A percentile compares a stretch with the other conserved stretches of the same genome.
phyloP scores from a whole-genome alignment of 208 protist genomes.

The Trypanosoma congolense region DNA sequence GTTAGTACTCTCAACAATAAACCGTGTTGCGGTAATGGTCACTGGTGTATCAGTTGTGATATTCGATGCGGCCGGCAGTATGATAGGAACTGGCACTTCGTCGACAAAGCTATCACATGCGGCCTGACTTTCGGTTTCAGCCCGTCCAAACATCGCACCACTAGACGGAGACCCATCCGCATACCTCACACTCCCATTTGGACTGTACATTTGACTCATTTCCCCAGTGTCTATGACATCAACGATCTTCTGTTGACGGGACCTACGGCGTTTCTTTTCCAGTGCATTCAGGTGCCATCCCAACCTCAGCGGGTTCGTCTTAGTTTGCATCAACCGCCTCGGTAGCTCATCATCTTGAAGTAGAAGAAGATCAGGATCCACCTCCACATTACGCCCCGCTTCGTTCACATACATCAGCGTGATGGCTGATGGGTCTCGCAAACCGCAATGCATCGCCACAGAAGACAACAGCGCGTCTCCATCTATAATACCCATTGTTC shows the following conservation, averaged over 20 bases:
- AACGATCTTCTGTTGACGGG: not conserved
- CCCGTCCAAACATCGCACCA: no score
- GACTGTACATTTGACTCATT: no score
- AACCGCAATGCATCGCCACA: slow-evolving; percentile 19
- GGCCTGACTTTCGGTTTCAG: no score
- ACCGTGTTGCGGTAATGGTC: slow-evolving; percentile 36
- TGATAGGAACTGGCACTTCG: slow-evolving; percentile 37
- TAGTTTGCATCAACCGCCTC: slow-evolving; percentile 43
- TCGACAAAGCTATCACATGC: no score
- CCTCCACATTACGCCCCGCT: slow-evolving; percentile 23
- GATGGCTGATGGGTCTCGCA: slow-evolving; percentile 23
- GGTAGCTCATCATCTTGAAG: slow-evolving; percentile 36
- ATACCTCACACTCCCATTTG: no score
- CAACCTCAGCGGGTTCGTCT: slow-evolving; percentile 44
- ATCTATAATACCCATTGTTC: slow-evolving; percentile 20
- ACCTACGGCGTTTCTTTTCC: not conserved
- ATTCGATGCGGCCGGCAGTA: slow-evolving; percentile 39
- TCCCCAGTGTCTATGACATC: no score
- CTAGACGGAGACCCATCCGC: no score
- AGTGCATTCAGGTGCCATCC: slow-evolving; percentile 11
- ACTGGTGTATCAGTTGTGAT: slow-evolving; percentile 52
- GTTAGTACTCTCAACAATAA: slow-evolving; percentile 17
- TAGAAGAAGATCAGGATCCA: slow-evolving; percentile 56
- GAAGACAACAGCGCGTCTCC: slow-evolving; percentile 20
- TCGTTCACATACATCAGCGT: slow-evolving; percentile 30